These are phyloP conservation scores for Crithidia acanthocephali DNA, from an alignment of 208 protist species.

Conservation along the genomic window DNA sequence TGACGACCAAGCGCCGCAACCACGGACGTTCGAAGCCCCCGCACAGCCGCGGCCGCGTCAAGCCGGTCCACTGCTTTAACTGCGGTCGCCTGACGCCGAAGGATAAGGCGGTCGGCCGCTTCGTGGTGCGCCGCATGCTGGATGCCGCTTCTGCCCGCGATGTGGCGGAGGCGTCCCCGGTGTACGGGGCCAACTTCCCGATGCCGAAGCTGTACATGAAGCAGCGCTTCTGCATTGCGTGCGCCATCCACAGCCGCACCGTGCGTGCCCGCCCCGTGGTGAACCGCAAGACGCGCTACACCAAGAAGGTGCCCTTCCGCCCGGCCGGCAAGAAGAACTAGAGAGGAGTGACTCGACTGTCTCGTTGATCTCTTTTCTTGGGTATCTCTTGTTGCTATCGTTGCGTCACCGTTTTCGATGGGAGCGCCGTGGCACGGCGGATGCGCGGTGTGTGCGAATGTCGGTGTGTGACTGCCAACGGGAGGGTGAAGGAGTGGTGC, in stretches of 20 bases:
- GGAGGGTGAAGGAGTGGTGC: too few species aligned
- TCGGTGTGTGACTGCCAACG: too few species aligned
- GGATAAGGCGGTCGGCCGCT: slow-evolving; percentile 99
- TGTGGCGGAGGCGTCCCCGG: slow-evolving; percentile 95
- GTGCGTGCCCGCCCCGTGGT: slow-evolving; percentile 92
- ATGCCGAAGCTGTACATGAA: slow-evolving; percentile 99
- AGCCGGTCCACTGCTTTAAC: slow-evolving; percentile 95
- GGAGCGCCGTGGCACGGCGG: neutral
- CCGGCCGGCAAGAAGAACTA: slow-evolving; percentile 26
- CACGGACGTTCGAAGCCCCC: slow-evolving; percentile 93
- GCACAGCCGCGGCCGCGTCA: slow-evolving; percentile 90
- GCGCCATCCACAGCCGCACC: slow-evolving; percentile 98
- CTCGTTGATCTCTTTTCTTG: neutral
- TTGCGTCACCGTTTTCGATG: neutral
- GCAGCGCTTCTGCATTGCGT: slow-evolving; percentile 99
- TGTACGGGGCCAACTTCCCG: slow-evolving; percentile 92
- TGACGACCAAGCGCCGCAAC: slow-evolving; percentile 95
- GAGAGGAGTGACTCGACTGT: neutral
- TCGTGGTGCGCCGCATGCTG: slow-evolving; percentile 98
- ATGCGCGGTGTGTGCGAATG: too few species aligned
- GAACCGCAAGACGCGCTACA: slow-evolving; percentile 88
- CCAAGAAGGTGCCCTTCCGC: slow-evolving; percentile 81
- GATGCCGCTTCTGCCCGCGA: slow-evolving; percentile 97
- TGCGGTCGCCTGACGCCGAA: slow-evolving; percentile 92
- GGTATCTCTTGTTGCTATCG: neutral